Evolutionary conservation across 495 filamentous ascomycete species (phyloP), one percentile per base, ranked within the genome.

Genomic region (Trichoderma parareesei): DNA sequence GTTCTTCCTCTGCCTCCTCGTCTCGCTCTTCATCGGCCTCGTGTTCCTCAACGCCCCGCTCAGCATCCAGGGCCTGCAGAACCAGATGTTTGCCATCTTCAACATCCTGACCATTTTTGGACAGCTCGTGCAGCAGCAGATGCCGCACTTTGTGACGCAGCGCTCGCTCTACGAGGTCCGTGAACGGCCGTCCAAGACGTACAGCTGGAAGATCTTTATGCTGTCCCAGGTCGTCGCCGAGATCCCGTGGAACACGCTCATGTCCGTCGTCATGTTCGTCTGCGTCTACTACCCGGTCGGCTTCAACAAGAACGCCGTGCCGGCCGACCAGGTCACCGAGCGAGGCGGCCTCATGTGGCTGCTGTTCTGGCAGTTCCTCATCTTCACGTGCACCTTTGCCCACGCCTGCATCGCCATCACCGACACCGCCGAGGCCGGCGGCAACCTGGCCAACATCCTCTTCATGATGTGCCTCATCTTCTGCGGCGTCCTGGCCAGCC

Each of bases 31-130:
- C 27, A 63, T 63, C 64, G 87, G 87, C 10, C 87, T 90, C 68
- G 86, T 84, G 0, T 89, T 90, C 72, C 86, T 81, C 77, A 79
- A 85, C 35, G 78, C 85, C n/a, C 71, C 80, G 11, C 81, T 79
- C 62, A 80, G 76, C 38, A 68, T 83, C 7, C 86, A 89, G 71
- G 88, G 87, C n/a, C 77, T 89, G 40, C 85, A 87, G 67, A 87
- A 88, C 66, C 81, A 86, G 67, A 83, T 89, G 75, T 88, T 88
- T 71, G 72, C 77, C 65, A 79, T 88, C 61, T 89, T 90, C 71
- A 80, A 87, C 77, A 71, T 89, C 5, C 33, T 62, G 10, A 40
- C 65, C n/a, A 71, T 76, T 57, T 69, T 68, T 27, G 68, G 72
- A 27, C 70, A 70, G 35, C 53, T 76, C 3, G 71, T 74, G 44